A percentile compares a stretch with the other conserved stretches of the same genome.
Evolutionary conservation across 1,284 basidiomycete genomes (phyloP).

Genomic region (Ganoderma resinaceum): DNA sequence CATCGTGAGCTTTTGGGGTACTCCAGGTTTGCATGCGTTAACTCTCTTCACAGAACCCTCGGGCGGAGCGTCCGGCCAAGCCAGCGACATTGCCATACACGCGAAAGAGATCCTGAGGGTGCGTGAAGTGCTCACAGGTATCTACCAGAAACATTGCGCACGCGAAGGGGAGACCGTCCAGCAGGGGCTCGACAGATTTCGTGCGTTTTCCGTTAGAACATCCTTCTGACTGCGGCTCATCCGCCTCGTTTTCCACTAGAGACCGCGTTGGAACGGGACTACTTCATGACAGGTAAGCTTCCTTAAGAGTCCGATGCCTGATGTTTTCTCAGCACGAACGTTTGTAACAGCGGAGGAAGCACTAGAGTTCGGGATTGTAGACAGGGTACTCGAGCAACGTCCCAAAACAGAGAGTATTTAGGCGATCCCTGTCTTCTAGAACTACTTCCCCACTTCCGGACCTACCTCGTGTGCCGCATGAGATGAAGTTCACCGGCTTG

Average conservation of each 20-base stretch:
- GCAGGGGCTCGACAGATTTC: constrained; percentile 77
- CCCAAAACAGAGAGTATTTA: constrained; percentile 47
- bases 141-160: constrained; percentile 85
- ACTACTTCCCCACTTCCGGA: neutral
- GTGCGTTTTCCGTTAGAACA: constrained; percentile 52
- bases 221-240: neutral
- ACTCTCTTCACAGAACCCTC: constrained; percentile 77
- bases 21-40: constrained; percentile 19
- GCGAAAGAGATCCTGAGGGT: constrained; percentile 93
- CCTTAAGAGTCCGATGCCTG: neutral
- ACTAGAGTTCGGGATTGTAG: constrained; percentile 89
- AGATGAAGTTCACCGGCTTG: neutral
- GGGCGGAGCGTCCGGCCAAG: constrained; percentile 92
- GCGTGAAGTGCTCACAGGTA: constrained; percentile 79
- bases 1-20: constrained; percentile 72
- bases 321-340: neutral
- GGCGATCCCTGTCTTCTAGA: neutral
- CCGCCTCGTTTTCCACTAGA: constrained; percentile 52
- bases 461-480: neutral
- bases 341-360: constrained; percentile 75
- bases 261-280: constrained; percentile 89
- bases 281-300: constrained; percentile 86
- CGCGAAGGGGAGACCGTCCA: constrained; percentile 68
- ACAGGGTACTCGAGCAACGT: constrained; percentile 83
- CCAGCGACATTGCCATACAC: constrained; percentile 93